Evolutionary conservation across 306 rosid species (phyloP).

Genomic region (Inga oerstediana): DNA sequence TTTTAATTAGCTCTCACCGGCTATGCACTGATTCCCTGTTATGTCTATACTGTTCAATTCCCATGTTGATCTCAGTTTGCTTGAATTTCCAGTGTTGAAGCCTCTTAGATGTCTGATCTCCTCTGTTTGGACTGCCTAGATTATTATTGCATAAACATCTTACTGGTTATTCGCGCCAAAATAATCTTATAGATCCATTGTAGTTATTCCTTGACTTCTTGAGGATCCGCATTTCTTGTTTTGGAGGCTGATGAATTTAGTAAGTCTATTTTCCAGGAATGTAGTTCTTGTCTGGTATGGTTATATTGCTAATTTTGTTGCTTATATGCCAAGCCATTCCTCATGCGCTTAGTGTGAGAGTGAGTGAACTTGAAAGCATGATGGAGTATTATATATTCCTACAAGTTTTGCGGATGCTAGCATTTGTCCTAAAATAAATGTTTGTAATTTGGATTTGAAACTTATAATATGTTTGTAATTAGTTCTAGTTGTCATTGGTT

Average conservation of each 20-base stretch:
- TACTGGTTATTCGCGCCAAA: neutral
- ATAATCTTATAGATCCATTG: neutral
- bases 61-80: conserved; percentile 19
- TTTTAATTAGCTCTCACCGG: conserved; percentile 8
- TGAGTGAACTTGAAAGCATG: conserved; percentile 22
- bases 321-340: conserved; percentile 14
- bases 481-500: neutral
- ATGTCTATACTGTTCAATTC: conserved; percentile 6
- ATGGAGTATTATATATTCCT: neutral
- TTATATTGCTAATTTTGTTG: conserved; percentile 18
- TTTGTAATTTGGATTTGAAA: conserved; percentile 26
- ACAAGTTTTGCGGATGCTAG: neutral
- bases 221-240: conserved; percentile 5
- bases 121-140: neutral
- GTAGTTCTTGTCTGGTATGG: conserved; percentile 7
- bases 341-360: neutral
- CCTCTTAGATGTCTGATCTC: conserved; percentile 27
- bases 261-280: neutral
- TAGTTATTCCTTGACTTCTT: neutral
- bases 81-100: conserved; percentile 18
- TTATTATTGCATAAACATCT: neutral
- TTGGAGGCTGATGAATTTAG: neutral
- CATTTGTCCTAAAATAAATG: conserved; percentile 11
- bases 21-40: conserved; percentile 30
- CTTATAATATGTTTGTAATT: conserved; percentile 2